Base-by-base conservation (phyloP, 1,139 yeast species). In the Magnusiomyces tetraspermus region DNA sequence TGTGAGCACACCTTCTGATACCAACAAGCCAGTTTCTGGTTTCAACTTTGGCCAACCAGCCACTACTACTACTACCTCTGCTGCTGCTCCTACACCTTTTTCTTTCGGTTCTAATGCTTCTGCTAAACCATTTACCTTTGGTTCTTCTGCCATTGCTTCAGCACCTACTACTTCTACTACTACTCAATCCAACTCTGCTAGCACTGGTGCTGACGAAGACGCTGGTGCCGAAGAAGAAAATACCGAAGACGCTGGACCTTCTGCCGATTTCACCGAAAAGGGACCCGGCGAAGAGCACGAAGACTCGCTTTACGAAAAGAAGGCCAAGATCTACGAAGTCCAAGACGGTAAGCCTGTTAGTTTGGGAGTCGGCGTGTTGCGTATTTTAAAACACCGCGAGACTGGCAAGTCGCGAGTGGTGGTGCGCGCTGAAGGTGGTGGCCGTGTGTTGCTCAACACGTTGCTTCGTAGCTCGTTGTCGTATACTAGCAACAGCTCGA, bases 211-310 rank as follows among this genome's bases (percentile, higher is more conserved):
- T 19, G 49, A 58, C 4, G 53, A 60, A 15, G 58, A 57, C 45
- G 46, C 54, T 5, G n/a, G n/a, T n/a, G 54, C 55, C 31, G 58
- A 53, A 37, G 58, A 51, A 17, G 58, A 49, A 13, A 60, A 49
- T 19, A 59, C 49, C 31, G 54, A 58, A 10, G 57, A 53, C 15
- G 55, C 53, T 15, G 52, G 58, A 23, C 54, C 42, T n/a, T 30
- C 53, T 21, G 48, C 49, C 24, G 63, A 69, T 50, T 59, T 71
- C 40, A 62, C 71, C 15, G 76, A 71, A 23, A 71, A 76, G 58
- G 75, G 78, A 30, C 85, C 94, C 3, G 97, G 97, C 22, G 97
- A 92, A 70, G 97, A 90, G 69, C 76, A 80, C 54, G 97, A 92
- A 70, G 79, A 76, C 3, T 66, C 75, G 0, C 65, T 79, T 36